Evolutionary conservation across 768 basidiomycete species (phyloP).

Genomic region (Xanthoconium purpureum): DNA sequence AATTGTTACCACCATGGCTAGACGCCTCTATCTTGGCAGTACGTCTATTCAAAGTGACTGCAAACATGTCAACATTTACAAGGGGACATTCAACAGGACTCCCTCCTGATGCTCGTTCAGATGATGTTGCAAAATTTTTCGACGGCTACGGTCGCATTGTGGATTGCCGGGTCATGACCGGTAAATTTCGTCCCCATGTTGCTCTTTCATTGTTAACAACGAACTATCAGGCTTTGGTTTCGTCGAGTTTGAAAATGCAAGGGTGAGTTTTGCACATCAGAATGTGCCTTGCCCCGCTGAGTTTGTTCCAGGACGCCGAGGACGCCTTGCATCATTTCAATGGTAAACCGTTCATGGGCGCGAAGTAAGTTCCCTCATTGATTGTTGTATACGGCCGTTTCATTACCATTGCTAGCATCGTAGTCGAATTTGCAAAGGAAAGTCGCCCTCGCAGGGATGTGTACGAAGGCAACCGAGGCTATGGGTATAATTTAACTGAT

Average conservation of each 20-base stretch:
- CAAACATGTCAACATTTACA: conserved; percentile 5
- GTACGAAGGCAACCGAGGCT: conserved; percentile 55
- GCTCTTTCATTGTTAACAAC: conserved; percentile 14
- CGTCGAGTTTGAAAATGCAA: conserved; percentile 88
- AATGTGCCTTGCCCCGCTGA: conserved; percentile 9
- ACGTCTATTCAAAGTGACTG: conserved; percentile 27
- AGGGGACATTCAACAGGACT: conserved; percentile 48
- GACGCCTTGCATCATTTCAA: conserved; percentile 87
- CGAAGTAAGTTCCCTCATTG: conserved; percentile 41
- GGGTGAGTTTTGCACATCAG: conserved; percentile 39
- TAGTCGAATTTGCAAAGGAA: conserved; percentile 96
- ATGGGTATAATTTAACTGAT: conserved; percentile 45
- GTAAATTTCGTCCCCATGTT: conserved; percentile 41
- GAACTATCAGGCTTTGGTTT: conserved; percentile 80
- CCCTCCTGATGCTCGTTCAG: conserved; percentile 77
- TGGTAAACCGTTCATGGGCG: conserved; percentile 86
- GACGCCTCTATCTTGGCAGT: conserved; percentile 87
- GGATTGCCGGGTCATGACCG: conserved; percentile 94
- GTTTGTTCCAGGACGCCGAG: conserved; percentile 75
- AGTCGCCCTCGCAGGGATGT: conserved; percentile 78
- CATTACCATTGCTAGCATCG: conserved; percentile 55
- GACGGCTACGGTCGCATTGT: conserved; percentile 85
- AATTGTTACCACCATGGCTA: conserved; percentile 57
- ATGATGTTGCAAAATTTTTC: conserved; percentile 86
- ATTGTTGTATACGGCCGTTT: background rate